Base-by-base conservation (phyloP, 108 stramenopile species). In the Skeletonema marinoi region DNA sequence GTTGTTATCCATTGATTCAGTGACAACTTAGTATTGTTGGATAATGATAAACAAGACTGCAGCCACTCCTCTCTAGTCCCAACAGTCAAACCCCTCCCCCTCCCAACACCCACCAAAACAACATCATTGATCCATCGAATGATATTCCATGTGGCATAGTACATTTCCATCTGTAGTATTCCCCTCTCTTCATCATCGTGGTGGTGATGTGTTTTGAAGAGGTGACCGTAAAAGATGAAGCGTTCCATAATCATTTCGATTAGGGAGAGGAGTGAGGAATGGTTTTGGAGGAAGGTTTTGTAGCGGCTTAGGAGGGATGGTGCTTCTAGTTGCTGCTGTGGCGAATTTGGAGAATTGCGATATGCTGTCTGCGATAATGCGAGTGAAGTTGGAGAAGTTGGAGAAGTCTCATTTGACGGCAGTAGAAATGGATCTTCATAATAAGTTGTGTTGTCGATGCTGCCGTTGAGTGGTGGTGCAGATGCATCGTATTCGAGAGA, bases 241-340 rank as follows among this genome's bases (percentile, higher is more conserved):
- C 77, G 77, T 41, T 82, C 77, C n/a, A 82, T 77, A 13, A 77
- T 77, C 77, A 60, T 59, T 51, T 81, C 80, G 65, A 81, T 32
- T 2, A 81, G 41, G 70, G 42, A 35, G 31, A 81, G 70, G 6
- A 69, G 71, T 10, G 80, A 51, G 38, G 70, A 77, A 72, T 42
- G 77, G 14, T 12, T 71, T 68, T 51, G 76, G 71, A 73, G 77
- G 14, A 19, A 19, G 48, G 54, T 82, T 44, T 17, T 66, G 77
- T 32, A 66, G 29, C 70, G 77, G 73, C 31, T 71, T 41, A 50
- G 66, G 66, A 59, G 60, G 70, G 42, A 73, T 51, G 54, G 71
- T 39, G 25, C 62, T 75, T 11, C 77, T 82, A 4, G 38, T 36
- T 19, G 80, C 58, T 81, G 67, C 44, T 76, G 59, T 13, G n/a